Evolutionary conservation across 148 eudicot genomes (phyloP).

Genomic region (Rhododendron vialii): DNA sequence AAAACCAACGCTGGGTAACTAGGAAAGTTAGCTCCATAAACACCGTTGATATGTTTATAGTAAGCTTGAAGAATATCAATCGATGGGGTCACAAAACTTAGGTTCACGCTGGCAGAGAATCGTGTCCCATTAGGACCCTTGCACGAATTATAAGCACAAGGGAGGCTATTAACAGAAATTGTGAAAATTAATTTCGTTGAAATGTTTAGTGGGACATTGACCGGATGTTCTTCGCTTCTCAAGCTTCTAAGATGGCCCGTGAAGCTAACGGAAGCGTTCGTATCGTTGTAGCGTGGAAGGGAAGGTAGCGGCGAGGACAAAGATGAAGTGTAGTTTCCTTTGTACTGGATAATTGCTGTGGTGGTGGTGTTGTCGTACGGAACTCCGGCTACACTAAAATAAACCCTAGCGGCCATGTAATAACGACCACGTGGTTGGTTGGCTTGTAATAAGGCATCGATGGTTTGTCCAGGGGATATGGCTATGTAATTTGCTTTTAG

Average conservation of each 20-base stretch:
- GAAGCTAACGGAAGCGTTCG: slow-evolving; percentile 8
- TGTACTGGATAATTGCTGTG: slow-evolving; percentile 10
- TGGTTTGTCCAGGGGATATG: slow-evolving; percentile 13
- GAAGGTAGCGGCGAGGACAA: not conserved
- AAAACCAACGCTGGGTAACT: slow-evolving; percentile 7
- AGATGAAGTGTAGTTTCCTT: not conserved
- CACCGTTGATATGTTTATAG: slow-evolving; percentile 14
- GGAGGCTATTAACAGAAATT: slow-evolving; percentile 7
- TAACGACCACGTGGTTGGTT: not conserved
- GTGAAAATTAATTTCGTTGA: slow-evolving; percentile 12
- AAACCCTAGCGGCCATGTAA: slow-evolving; percentile 2
- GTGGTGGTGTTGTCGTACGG: not conserved
- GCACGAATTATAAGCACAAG: slow-evolving; percentile 8
- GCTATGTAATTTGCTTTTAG: not conserved
- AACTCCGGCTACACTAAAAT: not conserved
- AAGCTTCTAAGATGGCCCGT: slow-evolving; percentile 7
- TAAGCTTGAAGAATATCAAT: slow-evolving; percentile 21
- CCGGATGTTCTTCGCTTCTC: slow-evolving; percentile 1
- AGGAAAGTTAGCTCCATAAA: slow-evolving; percentile 15
- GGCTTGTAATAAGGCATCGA: slow-evolving; percentile 1
- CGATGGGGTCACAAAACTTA: slow-evolving; percentile 11
- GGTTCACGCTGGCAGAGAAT: slow-evolving; percentile 14
- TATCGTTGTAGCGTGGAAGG: slow-evolving; percentile 15
- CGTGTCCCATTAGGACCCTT: slow-evolving; percentile 10
- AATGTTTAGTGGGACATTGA: not conserved